These are phyloP conservation scores for Hymenochaete sp. DNA, from an alignment of 1,284 basidiomycete genomes.

Conservation along the genomic window DNA sequence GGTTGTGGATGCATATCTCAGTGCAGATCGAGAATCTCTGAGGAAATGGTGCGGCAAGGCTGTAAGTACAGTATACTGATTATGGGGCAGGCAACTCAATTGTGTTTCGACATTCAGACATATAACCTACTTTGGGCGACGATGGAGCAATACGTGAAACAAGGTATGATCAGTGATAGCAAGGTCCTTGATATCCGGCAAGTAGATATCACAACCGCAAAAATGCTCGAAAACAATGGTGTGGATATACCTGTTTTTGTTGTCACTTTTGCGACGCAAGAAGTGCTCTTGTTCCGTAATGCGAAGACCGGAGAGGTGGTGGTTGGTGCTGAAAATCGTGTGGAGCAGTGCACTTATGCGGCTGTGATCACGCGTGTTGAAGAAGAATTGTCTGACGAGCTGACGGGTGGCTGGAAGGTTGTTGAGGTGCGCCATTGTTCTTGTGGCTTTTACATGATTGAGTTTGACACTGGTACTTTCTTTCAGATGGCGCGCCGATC, in stretches of 20 bases:
- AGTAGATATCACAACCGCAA: slow-evolving; percentile 74
- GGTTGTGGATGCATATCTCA: slow-evolving; percentile 92
- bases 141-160: slow-evolving; percentile 88
- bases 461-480: background rate
- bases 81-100: slow-evolving; percentile 4
- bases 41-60: slow-evolving; percentile 95
- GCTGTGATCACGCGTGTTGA: slow-evolving; percentile 86
- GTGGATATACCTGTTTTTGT: slow-evolving; percentile 78
- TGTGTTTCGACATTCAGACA: slow-evolving; percentile 45
- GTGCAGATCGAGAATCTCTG: slow-evolving; percentile 79
- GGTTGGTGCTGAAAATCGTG: slow-evolving; percentile 82
- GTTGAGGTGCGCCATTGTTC: slow-evolving; percentile 63
- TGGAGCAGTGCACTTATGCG: slow-evolving; percentile 90
- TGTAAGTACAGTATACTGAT: slow-evolving; percentile 39
- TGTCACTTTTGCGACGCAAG: slow-evolving; percentile 91
- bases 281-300: slow-evolving; percentile 87
- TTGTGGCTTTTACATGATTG: no score
- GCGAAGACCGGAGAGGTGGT: slow-evolving; percentile 79
- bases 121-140: slow-evolving; percentile 97
- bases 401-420: slow-evolving; percentile 98
- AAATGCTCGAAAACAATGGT: slow-evolving; percentile 73
- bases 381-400: slow-evolving; percentile 80
- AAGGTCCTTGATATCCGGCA: slow-evolving; percentile 91
- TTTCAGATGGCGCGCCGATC: slow-evolving; percentile 32
- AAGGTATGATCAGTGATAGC: slow-evolving; percentile 84